Base-by-base conservation (phyloP, 2,329 filamentous ascomycete species). In the Alternaria gaisen region DNA sequence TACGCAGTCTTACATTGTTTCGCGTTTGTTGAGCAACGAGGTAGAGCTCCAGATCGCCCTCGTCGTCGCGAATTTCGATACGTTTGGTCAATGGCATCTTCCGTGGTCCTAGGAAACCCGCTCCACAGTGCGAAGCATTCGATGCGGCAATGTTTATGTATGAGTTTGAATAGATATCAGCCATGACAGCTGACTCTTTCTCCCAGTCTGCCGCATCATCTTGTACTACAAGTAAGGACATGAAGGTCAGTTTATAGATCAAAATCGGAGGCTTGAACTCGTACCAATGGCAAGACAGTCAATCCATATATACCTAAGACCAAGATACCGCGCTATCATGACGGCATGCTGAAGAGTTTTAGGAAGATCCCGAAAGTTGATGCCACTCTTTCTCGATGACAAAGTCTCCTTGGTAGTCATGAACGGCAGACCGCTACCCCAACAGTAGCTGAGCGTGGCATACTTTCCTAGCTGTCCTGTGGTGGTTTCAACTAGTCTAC, bases 181-280 rank as follows among this genome's bases (percentile, higher is more conserved):
- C 50, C 60, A 62, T 62, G 3, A 40, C 42, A n/a, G 60, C 55
- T 5, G 50, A 51, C 48, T 62, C 60, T 28, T 32, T 30, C 11
- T 58, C 60, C 60, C 60, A 62, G 50, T 62, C 60, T 11, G 20
- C 46, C 9, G 42, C 48, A 18, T 62, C 60, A 34, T 62, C 51
- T 42, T 62, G 60, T 32, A 59, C 42, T 47, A 34, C 51, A 24
- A 32, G 50, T 12, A 7, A n/a, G 1, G 1, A 1, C 14, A 3
- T 1, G 11, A 36, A 9, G 1, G 1, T 50, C 3, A 50, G 46
- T 11, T 10, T 11, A 36, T 26, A 32, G 22, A 36, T 18, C 4
- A 10, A n/a, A 9, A n/a, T n/a, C 7, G 16, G 5, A 7, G 30
- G 24, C 5, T 24, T 10, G 20, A 9, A n/a, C 5, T n/a, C 32